Base-by-base conservation (phyloP, 2,329 filamentous ascomycete species). In the Paecilomyces niveus region DNA sequence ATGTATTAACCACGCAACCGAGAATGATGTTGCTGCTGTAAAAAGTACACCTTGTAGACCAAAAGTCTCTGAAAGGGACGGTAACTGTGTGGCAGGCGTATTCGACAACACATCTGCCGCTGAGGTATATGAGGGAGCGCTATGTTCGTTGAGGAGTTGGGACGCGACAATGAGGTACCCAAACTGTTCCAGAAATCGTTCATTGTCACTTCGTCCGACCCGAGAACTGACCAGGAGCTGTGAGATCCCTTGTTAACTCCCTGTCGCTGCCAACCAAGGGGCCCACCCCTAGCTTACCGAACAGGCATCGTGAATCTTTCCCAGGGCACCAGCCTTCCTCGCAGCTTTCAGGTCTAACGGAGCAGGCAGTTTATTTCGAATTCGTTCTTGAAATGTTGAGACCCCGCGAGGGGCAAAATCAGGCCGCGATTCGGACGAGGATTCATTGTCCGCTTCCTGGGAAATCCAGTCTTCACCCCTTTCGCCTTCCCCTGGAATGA, bases 131-230 rank as follows among this genome's bases (percentile, higher is more conserved):
- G 74, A 74, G 3, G 73, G 72, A 11, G 75, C 72, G 58, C 70
- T 74, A 61, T 76, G 73, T 83, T 84, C 89, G 67, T 85, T 91
- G 49, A 97, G 80, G 13, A 97, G 82, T 71, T 96, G 92, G 22
- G 92, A 97, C 55, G 92, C 92, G 68, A 97, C 89, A 63, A 97
- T 90, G 22, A 90, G 89, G 75, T 97, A 97, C 63, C 92, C 89
- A 69, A 97, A 97, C 70, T 92, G 89, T 74, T 97, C 92, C 59
- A 96, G 82, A 68, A 97, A 96, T 64, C 87, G 87, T 65, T 88
- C 83, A 70, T 92, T 95, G 66, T 96, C 92, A 65, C 84, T 85
- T 63, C 87, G 83, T 57, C 89, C 87, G 62, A 96, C 82, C 61
- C 63, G 71, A 45, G 67, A 67, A 62, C 72, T 74, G 61, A 75